A percentile compares a stretch with the other conserved stretches of the same genome.
These are phyloP conservation scores for Nymphaea thermarum DNA, from an alignment of 164 flowering plant species.

Conservation along the genomic window DNA sequence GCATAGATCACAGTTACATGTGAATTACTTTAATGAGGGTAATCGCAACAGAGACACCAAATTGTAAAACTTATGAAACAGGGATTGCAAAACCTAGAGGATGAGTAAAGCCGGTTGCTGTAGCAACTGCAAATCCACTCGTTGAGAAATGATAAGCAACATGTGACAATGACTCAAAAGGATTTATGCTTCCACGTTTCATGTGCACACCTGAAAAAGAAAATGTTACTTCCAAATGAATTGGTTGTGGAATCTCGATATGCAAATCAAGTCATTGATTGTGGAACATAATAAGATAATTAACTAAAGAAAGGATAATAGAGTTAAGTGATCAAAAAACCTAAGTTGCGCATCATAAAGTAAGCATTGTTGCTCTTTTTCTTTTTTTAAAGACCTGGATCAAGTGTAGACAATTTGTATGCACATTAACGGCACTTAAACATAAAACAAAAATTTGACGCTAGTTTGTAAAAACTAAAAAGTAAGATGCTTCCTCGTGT, in stretches of 20 bases:
- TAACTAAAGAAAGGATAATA: not conserved
- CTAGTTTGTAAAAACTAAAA: too few relatives aligned
- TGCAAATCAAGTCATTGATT: not conserved
- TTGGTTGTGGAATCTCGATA: too few relatives aligned
- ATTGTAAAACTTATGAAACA: not conserved
- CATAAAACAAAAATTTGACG: too few relatives aligned
- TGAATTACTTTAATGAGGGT: not conserved
- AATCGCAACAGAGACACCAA: not conserved
- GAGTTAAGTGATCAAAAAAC: not conserved
- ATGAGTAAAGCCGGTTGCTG: conserved; percentile 72
- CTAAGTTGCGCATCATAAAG: not conserved
- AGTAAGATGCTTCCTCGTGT: too few relatives aligned
- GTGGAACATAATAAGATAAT: not conserved
- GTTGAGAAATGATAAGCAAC: conserved; percentile 57
- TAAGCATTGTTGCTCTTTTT: too few relatives aligned
- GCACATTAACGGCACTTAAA: too few relatives aligned
- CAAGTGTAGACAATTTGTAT: too few relatives aligned
- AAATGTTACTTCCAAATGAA: too few relatives aligned
- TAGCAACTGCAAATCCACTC: conserved; percentile 72
- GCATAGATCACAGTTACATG: not conserved
- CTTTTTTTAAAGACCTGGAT: too few relatives aligned
- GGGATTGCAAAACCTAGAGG: conserved; percentile 52
- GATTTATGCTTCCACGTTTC: conserved; percentile 14
- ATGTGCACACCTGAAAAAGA: not conserved
- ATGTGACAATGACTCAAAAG: conserved; percentile 30